Conservation (phyloP, 2,329 filamentous ascomycete genomes). For the Stachybotrys echinatus region DNA sequence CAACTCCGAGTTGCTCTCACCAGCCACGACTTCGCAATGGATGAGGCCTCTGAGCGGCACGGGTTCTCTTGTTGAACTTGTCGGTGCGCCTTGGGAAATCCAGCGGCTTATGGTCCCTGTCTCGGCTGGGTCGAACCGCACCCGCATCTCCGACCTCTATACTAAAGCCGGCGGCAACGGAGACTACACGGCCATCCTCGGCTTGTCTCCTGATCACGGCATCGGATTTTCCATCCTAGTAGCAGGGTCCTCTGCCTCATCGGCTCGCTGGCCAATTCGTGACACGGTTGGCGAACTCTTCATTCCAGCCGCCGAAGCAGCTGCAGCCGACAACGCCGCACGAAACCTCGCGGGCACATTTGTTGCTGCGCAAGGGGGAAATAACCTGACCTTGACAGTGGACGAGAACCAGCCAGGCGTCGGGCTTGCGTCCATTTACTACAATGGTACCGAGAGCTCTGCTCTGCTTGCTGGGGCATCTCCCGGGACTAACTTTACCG, state of each 20-base stretch:
- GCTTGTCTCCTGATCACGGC: constrained; percentile 23
- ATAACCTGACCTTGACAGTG: constrained; percentile 7
- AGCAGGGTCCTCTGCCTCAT: constrained; percentile 12
- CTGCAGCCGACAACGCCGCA: constrained; percentile 5
- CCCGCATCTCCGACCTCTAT: constrained; percentile 21
- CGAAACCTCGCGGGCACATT: constrained; percentile 7
- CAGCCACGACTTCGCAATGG: constrained; percentile 8
- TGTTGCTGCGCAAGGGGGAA: not conserved
- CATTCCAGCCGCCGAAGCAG: constrained; percentile 5
- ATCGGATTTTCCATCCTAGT: constrained; percentile 19
- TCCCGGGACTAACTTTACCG: not conserved
- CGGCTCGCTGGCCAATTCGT: not conserved
- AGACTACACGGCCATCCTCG: constrained; percentile 18
- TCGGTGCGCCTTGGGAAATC: constrained; percentile 16
- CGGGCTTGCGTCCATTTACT: constrained; percentile 1
- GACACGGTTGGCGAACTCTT: constrained; percentile 4
- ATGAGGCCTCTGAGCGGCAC: constrained; percentile 11
- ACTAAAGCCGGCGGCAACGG: constrained; percentile 18
- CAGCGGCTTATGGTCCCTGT: constrained; percentile 7
- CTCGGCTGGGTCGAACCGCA: constrained; percentile 9
- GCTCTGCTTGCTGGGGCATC: not conserved
- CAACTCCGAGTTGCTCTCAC: constrained; percentile 8
- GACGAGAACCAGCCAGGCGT: constrained; percentile 7
- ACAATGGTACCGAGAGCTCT: not conserved
- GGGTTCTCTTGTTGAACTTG: constrained; percentile 5